phyloP scores from a whole-genome alignment of 2,329 filamentous ascomycete species.

The Diplocarpon rosae region DNA sequence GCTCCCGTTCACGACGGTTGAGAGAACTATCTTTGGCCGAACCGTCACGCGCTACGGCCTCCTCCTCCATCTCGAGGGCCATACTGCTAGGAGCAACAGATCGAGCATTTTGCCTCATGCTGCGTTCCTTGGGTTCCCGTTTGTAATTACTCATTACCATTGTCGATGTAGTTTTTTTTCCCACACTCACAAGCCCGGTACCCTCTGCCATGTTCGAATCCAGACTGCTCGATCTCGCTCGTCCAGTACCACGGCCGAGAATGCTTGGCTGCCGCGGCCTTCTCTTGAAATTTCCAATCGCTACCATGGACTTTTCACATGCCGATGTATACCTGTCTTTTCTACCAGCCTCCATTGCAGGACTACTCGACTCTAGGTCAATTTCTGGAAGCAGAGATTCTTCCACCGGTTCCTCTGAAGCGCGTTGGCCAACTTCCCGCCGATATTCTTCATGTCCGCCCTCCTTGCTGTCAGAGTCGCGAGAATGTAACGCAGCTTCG shows the following conservation, averaged over 20 bases:
- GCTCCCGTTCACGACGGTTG: slow-evolving; percentile 45
- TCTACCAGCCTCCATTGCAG: slow-evolving; percentile 23
- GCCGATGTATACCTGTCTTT: slow-evolving; percentile 18
- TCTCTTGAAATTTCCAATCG: slow-evolving; percentile 43
- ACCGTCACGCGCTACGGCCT: slow-evolving; percentile 23
- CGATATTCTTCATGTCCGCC: background rate
- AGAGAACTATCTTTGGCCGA: slow-evolving; percentile 43
- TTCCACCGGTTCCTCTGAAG: background rate
- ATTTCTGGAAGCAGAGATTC: slow-evolving; percentile 10
- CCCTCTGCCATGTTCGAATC: slow-evolving; percentile 24
- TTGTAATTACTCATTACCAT: slow-evolving; percentile 25
- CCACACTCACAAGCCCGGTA: slow-evolving; percentile 21
- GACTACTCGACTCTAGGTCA: slow-evolving; percentile 22
- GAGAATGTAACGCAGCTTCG: background rate
- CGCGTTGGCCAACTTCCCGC: background rate
- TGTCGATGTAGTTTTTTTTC: slow-evolving; percentile 19
- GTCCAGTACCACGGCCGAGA: slow-evolving; percentile 16
- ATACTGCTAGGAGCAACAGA: slow-evolving; percentile 19
- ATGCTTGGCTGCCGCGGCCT: slow-evolving; percentile 39
- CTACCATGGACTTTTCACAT: slow-evolving; percentile 31
- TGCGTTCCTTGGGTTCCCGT: slow-evolving; percentile 28
- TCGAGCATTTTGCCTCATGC: slow-evolving; percentile 21
- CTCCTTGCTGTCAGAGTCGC: background rate
- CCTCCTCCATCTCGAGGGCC: slow-evolving; percentile 18
- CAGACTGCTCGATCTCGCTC: slow-evolving; percentile 25